Conservation (phyloP, 1,284 basidiomycete species). For the Boletus smithii region DNA sequence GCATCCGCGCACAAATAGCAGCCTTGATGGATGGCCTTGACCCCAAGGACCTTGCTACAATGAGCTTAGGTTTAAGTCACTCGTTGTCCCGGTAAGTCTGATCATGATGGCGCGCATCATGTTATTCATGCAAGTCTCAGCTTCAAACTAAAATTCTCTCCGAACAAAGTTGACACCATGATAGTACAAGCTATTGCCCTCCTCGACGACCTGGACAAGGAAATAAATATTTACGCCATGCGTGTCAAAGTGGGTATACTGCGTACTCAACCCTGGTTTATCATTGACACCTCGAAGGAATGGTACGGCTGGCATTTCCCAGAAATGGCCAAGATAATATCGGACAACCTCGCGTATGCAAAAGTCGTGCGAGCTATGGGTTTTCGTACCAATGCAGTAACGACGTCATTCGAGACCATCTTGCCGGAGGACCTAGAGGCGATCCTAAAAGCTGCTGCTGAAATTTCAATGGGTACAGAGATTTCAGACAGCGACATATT, state of each 20-base stretch:
- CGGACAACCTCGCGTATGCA: conserved; percentile 96
- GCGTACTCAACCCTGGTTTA: neutral
- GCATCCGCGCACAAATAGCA: conserved; percentile 88
- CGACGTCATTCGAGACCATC: conserved; percentile 84
- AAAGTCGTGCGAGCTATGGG: conserved; percentile 89
- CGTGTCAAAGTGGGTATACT: conserved; percentile 79
- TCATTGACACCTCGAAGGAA: conserved; percentile 56
- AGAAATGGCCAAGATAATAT: conserved; percentile 97
- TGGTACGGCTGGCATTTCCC: conserved; percentile 99
- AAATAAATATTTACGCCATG: conserved; percentile 99
- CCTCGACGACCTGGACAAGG: conserved; percentile 97
- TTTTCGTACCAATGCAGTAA: conserved; percentile 89
- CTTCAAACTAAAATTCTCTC: conserved; percentile 99
- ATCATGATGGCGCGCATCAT: conserved; percentile 6
- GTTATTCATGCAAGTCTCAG: conserved; percentile 41
- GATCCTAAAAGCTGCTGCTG: conserved; percentile 87
- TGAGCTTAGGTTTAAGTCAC: conserved; percentile 96
- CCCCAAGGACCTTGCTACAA: conserved; percentile 94
- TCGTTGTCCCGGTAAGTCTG: conserved; percentile 77
- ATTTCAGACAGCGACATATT: conserved; percentile 94
- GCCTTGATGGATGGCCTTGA: conserved; percentile 86
- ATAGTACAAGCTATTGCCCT: conserved; percentile 98
- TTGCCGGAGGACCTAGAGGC: conserved; percentile 95
- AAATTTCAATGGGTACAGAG: conserved; percentile 98
- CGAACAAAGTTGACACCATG: conserved; percentile 99